Base-by-base conservation (phyloP, 495 filamentous ascomycete genomes). In the Trichoderma virens region DNA sequence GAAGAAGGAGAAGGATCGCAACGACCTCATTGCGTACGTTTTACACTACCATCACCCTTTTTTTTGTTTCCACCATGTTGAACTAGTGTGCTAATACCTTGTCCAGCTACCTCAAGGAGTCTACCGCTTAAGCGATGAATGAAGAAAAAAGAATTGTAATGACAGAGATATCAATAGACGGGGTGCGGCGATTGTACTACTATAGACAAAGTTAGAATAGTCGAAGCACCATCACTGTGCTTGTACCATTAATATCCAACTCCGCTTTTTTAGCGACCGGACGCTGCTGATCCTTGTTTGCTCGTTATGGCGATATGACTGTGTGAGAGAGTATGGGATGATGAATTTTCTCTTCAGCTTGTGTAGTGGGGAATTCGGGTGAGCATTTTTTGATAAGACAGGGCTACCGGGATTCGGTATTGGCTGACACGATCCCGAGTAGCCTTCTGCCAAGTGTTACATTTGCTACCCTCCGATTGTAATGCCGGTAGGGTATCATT, bases 1-100 rank as follows among this genome's bases (percentile, higher is more conserved):
- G 70, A 99, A 99, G 93, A 99, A 99, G 90, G 86, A 83, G 69
- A 97, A 97, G 90, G 94, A 99, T 83, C 85, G 94, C 78, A 98
- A 98, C 80, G 95, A 99, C 81, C 85, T 99, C 70, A 96, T 98
- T 85, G 93, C 92, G 91, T 96, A 89, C 71, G 91, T 83, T 70
- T 59, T 34, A 8, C 62, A 5, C 13, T n/a, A 14, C 45, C 25
- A 25, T 11, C 23, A n/a, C n/a, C n/a, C n/a, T n/a, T n/a, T n/a
- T 60, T 65, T 41, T 61, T 41, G 60, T 68, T 65, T 68, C 68
- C 31, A 13, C 61, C 30, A 43, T 20, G 23, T 38, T 8, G 8
- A 32, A 35, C 16, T 20, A 14, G 23, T 38, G 51, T 27, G 65
- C 59, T 32, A 25, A 35, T 23, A 66, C 16, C 60, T 34, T 61